Evolutionary conservation across 495 filamentous ascomycete genomes (phyloP).

Genomic region (Annulohypoxylon bovei): DNA sequence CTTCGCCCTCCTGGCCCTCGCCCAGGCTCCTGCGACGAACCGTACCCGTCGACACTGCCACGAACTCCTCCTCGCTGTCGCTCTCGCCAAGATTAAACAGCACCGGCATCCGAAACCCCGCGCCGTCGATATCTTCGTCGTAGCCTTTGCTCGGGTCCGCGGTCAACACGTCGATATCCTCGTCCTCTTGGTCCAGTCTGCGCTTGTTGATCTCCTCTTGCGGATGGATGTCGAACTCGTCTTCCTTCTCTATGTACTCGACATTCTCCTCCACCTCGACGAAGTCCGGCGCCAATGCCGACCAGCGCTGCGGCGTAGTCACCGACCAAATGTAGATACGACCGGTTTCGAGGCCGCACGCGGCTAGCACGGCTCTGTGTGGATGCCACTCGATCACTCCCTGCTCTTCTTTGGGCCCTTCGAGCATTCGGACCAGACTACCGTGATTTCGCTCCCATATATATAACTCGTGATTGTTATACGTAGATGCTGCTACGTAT

Average conservation of each 20-base stretch:
- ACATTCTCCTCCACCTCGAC: constrained; percentile 98
- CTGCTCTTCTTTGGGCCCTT: constrained; percentile 93
- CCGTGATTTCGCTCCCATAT: constrained; percentile 96
- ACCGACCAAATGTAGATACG: constrained; percentile 94
- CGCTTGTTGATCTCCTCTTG: constrained; percentile 94
- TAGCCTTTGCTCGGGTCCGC: constrained; percentile 71
- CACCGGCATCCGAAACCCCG: constrained; percentile 83
- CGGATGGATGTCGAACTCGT: constrained; percentile 97
- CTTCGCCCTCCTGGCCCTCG: constrained; percentile 56
- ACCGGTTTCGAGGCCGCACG: constrained; percentile 88
- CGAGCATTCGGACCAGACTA: constrained; percentile 94
- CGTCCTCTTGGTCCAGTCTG: constrained; percentile 83
- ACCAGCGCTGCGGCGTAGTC: constrained; percentile 92
- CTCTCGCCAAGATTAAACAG: constrained; percentile 80
- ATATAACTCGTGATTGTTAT: constrained; percentile 97
- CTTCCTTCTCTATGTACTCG: constrained; percentile 92
- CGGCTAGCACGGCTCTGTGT: constrained; percentile 83
- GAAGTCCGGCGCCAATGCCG: constrained; percentile 95
- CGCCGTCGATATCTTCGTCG: constrained; percentile 62
- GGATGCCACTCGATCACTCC: constrained; percentile 98
- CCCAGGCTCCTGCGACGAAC: constrained; percentile 76
- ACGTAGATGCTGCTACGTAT: constrained; percentile 91
- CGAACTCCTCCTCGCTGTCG: constrained; percentile 86
- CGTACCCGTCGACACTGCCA: constrained; percentile 84
- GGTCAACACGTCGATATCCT: constrained; percentile 87